phyloP scores from a whole-genome alignment of 225 moss, liverwort and hornwort genomes.

The Marchantia polymorpha region DNA sequence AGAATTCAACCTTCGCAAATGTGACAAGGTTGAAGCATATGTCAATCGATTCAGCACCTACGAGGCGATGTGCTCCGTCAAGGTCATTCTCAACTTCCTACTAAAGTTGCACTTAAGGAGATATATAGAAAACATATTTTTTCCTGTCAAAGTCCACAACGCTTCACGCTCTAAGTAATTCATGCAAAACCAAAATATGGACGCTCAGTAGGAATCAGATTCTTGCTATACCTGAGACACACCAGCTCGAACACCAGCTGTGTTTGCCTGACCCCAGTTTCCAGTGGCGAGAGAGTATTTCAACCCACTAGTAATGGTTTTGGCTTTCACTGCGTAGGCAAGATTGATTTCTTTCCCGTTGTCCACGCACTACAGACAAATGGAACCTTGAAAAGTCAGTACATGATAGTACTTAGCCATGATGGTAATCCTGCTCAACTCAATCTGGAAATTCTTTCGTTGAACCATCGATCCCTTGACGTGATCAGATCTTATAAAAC shows the following conservation, averaged over 20 bases:
- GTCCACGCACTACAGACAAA: slow-evolving; percentile 64
- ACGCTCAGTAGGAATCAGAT: too few species aligned
- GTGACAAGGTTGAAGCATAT: slow-evolving; percentile 94
- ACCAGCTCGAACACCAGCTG: slow-evolving; percentile 96
- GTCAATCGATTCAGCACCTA: slow-evolving; percentile 96
- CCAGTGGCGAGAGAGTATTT: slow-evolving; percentile 98
- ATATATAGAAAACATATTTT: background rate
- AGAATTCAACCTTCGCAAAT: slow-evolving; percentile 93
- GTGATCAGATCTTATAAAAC: background rate
- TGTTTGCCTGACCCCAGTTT: slow-evolving; percentile 99
- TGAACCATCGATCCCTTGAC: background rate
- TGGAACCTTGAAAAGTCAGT: background rate
- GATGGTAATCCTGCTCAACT: background rate
- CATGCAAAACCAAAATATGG: too few species aligned
- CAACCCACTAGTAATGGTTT: slow-evolving; percentile 97
- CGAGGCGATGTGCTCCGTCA: background rate
- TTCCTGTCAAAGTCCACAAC: background rate
- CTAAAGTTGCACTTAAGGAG: background rate
- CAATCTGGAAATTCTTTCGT: background rate
- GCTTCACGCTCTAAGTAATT: too few species aligned
- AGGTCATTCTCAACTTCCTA: background rate
- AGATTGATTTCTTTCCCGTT: slow-evolving; percentile 99
- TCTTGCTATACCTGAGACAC: slow-evolving; percentile 62
- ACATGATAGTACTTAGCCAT: background rate
- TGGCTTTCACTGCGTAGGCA: slow-evolving; percentile 98